These are phyloP conservation scores for Laetiporus sulphureus DNA, from an alignment of 1,284 basidiomycete genomes.

Conservation along the genomic window DNA sequence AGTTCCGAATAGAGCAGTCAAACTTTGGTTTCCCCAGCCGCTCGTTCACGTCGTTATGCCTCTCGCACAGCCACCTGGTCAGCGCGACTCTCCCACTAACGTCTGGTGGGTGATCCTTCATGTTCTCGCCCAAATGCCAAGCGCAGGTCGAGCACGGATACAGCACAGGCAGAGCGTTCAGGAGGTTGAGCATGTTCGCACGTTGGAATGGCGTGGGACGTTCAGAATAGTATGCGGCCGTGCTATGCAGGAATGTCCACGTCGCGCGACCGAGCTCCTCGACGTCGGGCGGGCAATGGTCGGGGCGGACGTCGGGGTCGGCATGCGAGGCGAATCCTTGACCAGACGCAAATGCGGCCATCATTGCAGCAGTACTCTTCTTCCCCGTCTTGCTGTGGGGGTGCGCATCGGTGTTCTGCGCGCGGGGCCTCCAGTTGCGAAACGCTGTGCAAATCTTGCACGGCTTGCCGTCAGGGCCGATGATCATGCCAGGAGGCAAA, in stretches of 20 bases:
- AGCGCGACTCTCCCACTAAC: slow-evolving; percentile 62
- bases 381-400: slow-evolving; percentile 10
- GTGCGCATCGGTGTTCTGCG: background rate
- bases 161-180: slow-evolving; percentile 70
- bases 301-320: slow-evolving; percentile 37
- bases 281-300: slow-evolving; percentile 82
- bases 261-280: slow-evolving; percentile 85
- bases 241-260: slow-evolving; percentile 93
- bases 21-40: slow-evolving; percentile 80
- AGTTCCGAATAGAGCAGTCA: slow-evolving; percentile 61
- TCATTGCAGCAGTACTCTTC: slow-evolving; percentile 33
- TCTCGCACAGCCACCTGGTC: slow-evolving; percentile 82
- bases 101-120: slow-evolving; percentile 65
- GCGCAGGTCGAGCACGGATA: slow-evolving; percentile 90
- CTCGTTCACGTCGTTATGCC: slow-evolving; percentile 88
- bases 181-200: slow-evolving; percentile 73
- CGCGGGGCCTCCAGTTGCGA: slow-evolving; percentile 51
- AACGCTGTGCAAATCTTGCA: slow-evolving; percentile 89
- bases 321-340: slow-evolving; percentile 29
- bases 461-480: slow-evolving; percentile 89
- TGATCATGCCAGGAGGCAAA: slow-evolving; percentile 72
- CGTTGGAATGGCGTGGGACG: slow-evolving; percentile 66
- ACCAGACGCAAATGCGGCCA: slow-evolving; percentile 34
- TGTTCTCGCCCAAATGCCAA: slow-evolving; percentile 66
- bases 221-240: slow-evolving; percentile 91